phyloP scores from a whole-genome alignment of 2,329 filamentous ascomycete genomes.

The Fusarium piperis region DNA sequence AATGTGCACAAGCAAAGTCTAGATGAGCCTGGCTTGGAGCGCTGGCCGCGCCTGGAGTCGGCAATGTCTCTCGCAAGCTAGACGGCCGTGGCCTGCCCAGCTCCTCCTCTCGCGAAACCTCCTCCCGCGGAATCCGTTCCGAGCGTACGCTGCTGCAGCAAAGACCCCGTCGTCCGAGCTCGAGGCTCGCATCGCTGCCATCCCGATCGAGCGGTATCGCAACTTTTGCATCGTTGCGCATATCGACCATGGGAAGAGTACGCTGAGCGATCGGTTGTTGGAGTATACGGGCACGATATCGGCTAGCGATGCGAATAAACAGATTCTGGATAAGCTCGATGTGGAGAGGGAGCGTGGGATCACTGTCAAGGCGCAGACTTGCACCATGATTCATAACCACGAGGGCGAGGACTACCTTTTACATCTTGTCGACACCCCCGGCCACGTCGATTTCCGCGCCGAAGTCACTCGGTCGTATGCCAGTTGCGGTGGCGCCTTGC shows the following conservation, averaged over 20 bases:
- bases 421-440: constrained; percentile 95
- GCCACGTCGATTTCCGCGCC: constrained; percentile 96
- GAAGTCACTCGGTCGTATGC: constrained; percentile 97
- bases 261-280: constrained; percentile 88
- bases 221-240: constrained; percentile 99
- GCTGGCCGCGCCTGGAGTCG: constrained; percentile 51
- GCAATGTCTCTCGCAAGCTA: constrained; percentile 43
- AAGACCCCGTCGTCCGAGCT: constrained; percentile 49
- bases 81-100: constrained; percentile 26
- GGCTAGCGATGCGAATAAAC: constrained; percentile 83
- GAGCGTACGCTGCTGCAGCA: constrained; percentile 19
- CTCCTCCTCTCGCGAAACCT: constrained; percentile 2
- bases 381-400: constrained; percentile 95
- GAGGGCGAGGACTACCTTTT: constrained; percentile 88
- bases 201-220: constrained; percentile 81
- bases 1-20: constrained; percentile 36
- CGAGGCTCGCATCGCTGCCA: constrained; percentile 70
- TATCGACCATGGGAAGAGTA: constrained; percentile 98
- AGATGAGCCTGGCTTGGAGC: constrained; percentile 52
- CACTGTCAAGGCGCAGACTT: constrained; percentile 98
- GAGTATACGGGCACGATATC: constrained; percentile 95
- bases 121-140: background rate
- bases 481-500: constrained; percentile 89
- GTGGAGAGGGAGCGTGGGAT: constrained; percentile 96
- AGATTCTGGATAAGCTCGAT: constrained; percentile 96